Evolutionary conservation across 129 eudicot genomes (phyloP).

Genomic region (Flaveria trinervia): DNA sequence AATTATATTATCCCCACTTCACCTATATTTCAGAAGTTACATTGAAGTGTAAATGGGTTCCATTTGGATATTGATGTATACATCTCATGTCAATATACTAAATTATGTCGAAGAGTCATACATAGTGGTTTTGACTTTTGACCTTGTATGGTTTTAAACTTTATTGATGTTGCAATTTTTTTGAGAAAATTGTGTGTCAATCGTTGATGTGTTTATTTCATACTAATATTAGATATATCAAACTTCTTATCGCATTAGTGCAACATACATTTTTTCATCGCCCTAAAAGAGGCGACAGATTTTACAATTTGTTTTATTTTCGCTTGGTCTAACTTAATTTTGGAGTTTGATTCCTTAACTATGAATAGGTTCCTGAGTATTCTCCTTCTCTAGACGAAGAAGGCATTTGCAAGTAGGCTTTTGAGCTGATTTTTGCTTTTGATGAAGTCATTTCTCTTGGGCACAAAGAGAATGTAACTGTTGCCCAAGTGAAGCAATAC

Average conservation of each 20-base stretch:
- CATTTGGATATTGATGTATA: too few relatives aligned
- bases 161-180: background rate
- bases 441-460: conserved; percentile 95
- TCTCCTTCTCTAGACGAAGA: conserved; percentile 87
- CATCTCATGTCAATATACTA: too few relatives aligned
- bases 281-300: background rate
- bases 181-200: background rate
- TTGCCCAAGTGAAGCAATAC: conserved; percentile 90
- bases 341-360: conserved; percentile 48
- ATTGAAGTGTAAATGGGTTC: too few relatives aligned
- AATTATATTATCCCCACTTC: too few relatives aligned
- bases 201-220: background rate
- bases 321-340: background rate
- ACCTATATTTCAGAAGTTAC: too few relatives aligned
- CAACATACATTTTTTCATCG: background rate
- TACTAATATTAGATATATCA: conserved; percentile 2
- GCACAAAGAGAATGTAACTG: conserved; percentile 91
- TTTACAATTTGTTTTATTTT: background rate
- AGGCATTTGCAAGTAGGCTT: conserved; percentile 83
- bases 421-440: conserved; percentile 95
- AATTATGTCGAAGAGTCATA: too few relatives aligned
- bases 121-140: too few relatives aligned
- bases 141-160: conserved; percentile 5
- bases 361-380: conserved; percentile 86
- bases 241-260: background rate